A percentile compares a stretch with the other conserved stretches of the same genome.
These are phyloP conservation scores for Metschnikowia gelsemii DNA, from an alignment of 805 yeast species.

Conservation along the genomic window DNA sequence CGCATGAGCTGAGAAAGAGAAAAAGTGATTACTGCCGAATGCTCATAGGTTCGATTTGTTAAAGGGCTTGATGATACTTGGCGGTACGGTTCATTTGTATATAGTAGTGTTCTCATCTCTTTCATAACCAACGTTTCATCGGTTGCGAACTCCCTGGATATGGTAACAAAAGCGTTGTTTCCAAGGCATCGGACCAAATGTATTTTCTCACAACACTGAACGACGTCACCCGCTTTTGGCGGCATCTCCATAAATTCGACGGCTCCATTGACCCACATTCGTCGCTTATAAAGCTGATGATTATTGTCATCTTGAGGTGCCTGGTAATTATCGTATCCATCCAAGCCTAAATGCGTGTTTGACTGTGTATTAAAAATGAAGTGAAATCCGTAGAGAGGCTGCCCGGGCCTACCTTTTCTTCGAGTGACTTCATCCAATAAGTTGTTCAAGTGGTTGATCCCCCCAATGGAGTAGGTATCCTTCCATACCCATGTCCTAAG, in stretches of 20 bases:
- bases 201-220: slow-evolving; percentile 56
- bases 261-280: slow-evolving; percentile 82
- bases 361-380: slow-evolving; percentile 66
- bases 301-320: slow-evolving; percentile 47
- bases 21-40: slow-evolving; percentile 23
- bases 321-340: slow-evolving; percentile 81
- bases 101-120: slow-evolving; percentile 63
- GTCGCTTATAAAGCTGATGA: slow-evolving; percentile 44
- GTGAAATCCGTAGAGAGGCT: slow-evolving; percentile 51
- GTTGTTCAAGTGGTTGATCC: slow-evolving; percentile 10
- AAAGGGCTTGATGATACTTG: neutral
- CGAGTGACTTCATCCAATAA: slow-evolving; percentile 13
- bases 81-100: slow-evolving; percentile 46
- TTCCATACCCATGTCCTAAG: slow-evolving; percentile 14
- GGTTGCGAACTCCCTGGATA: slow-evolving; percentile 48
- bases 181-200: slow-evolving; percentile 36
- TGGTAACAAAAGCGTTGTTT: slow-evolving; percentile 50
- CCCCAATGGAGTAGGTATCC: slow-evolving; percentile 15
- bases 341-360: slow-evolving; percentile 50
- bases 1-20: slow-evolving; percentile 50
- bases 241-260: slow-evolving; percentile 38
- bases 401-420: neutral
- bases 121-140: slow-evolving; percentile 27
- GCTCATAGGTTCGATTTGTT: neutral
- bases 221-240: slow-evolving; percentile 33